Base-by-base conservation (phyloP, 2,329 filamentous ascomycete species). In the Aureobasidium musti region DNA sequence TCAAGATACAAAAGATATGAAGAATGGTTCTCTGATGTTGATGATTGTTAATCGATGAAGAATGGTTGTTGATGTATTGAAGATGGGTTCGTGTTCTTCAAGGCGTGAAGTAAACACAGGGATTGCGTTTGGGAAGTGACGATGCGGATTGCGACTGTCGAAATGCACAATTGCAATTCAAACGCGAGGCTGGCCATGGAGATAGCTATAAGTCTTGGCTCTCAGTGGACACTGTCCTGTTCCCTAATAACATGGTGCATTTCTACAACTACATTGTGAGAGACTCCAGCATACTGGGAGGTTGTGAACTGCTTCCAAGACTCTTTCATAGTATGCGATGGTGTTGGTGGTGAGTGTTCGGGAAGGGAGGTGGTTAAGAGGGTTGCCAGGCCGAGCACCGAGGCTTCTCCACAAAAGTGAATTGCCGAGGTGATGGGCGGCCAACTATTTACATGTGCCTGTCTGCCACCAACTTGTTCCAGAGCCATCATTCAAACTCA, bases 391-490 rank as follows among this genome's bases (percentile, higher is more conserved):
- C 54, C 54, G 54, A 59, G 39, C 54, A 59, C 54, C 54, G 54
- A 59, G 57, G 57, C 57, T 49, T 61, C 43, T 23, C 56, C 56
- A 59, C 56, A 59, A 21, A 45, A 35, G 3, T 1, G 28, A 13
- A 49, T 61, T 61, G 57, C 57, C 57, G 57, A 61, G 57, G 57
- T 61, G 57, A 11, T 23, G 41, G n/a, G 11, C 43, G 30, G 30
- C 26, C 28, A 23, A 49, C 19, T 61, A 61, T 61, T 61, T 61
- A 61, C 57, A 61, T 49, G 41, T 49, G 41, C 23, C 28, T n/a
- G 30, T 17, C 28, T 61, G 53, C 53, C 53, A 26, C 23, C 23
- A 2, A 28, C 21, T 26, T 49, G 7, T 10, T 17, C 41, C 41
- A 60, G 41, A 60, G 43, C 28, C 28, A 60, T 35, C 56, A 60